Base-by-base conservation (phyloP, 352 stramenopile species). In the Globisporangium ultimum region DNA sequence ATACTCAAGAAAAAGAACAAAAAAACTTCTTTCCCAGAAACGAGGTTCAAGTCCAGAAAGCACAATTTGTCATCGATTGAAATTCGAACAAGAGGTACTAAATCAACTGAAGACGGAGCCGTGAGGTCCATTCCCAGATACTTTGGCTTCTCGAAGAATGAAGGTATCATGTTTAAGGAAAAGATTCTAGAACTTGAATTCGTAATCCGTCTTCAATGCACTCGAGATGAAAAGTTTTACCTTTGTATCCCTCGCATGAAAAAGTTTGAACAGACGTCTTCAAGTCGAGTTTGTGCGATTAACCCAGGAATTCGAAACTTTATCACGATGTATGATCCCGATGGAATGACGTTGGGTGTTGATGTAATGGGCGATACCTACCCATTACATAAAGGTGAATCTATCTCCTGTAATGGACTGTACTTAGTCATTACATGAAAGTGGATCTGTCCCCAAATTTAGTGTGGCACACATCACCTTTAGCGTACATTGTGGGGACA, bases 21-120 rank as follows among this genome's bases (percentile, higher is more conserved):
- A 32, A 56, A 55, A 10, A 58, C 60, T 2, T 45, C 52, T 0
- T 68, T 59, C 21, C 51, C 60, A 2, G 47, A 53, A 0, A 15
- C 65, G 18, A 38, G 40, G 11, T 67, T 67, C 55, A 71, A 71
- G 59, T 52, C 53, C 17, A 50, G 46, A 13, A 60, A 60, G 15
- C 15, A 50, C 45, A 52, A 52, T 41, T 60, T 21, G 21, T 60
- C 53, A 0, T 32, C 53, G n/a, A 52, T 60, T n/a, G 42, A 52
- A 43, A 15, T 34, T 52, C 41, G 42, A 14, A 0, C 24, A 42
- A 50, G 32, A 52, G 9, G 0, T 0, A 43, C 8, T 12, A 60
- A 7, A 14, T 52, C 21, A 18, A 34, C n/a, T n/a, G n/a, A 15
- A 11, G 41, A 32, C 20, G 41, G 53, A 60, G 8, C 11, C 24